A percentile compares a stretch with the other conserved stretches of the same genome.
phyloP scores from a whole-genome alignment of 73 alveolate genomes.

The Breviolum minutum region DNA sequence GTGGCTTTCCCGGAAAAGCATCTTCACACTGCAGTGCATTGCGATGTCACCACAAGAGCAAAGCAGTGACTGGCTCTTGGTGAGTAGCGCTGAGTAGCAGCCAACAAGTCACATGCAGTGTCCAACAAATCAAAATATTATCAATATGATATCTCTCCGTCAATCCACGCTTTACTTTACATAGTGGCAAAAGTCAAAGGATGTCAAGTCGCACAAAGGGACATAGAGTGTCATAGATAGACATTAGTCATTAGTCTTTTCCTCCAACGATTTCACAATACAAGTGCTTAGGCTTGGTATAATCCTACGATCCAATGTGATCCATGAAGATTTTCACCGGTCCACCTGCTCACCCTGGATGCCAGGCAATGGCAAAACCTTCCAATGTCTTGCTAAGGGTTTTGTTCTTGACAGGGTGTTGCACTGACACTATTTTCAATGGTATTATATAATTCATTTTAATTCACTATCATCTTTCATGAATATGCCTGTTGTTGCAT shows the following conservation, averaged over 20 bases:
- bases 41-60: too few relatives aligned
- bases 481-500: not conserved
- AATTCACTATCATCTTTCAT: not conserved
- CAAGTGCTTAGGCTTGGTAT: not conserved
- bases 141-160: too few relatives aligned
- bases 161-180: too few relatives aligned
- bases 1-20: too few relatives aligned
- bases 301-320: not conserved
- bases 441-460: not conserved
- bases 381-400: not conserved
- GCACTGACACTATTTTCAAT: not conserved
- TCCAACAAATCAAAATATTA: too few relatives aligned
- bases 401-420: not conserved
- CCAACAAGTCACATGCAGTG: too few relatives aligned
- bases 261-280: not conserved
- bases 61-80: too few relatives aligned
- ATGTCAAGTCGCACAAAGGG: not conserved
- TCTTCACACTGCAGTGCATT: too few relatives aligned
- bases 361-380: constrained; percentile 85
- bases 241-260: not conserved
- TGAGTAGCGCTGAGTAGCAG: too few relatives aligned
- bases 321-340: not conserved
- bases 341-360: constrained; percentile 78
- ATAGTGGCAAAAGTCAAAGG: too few relatives aligned
- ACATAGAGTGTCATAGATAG: too few relatives aligned